A percentile compares a stretch with the other conserved stretches of the same genome.
These are phyloP conservation scores for Aspergillus flavus DNA, from an alignment of 2,329 filamentous ascomycete genomes.

Conservation along the genomic window DNA sequence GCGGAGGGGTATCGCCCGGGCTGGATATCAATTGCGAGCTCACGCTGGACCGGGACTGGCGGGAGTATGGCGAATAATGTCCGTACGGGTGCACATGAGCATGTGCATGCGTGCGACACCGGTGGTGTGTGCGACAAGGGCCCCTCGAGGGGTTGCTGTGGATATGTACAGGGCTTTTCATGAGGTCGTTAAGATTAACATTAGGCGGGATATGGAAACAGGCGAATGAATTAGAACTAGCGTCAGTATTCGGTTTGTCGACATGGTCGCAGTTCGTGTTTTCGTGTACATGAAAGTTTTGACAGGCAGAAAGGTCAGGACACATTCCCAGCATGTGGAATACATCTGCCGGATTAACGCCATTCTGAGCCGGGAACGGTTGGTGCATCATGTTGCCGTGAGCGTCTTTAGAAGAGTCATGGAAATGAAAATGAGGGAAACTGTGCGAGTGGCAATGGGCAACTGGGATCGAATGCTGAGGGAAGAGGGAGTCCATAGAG, in stretches of 20 bases:
- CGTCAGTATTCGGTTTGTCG: constrained; percentile 27
- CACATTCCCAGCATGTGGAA: constrained; percentile 41
- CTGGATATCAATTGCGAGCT: constrained; percentile 41
- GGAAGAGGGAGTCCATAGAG: constrained; percentile 21
- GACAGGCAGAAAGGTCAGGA: constrained; percentile 31
- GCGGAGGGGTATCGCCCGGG: constrained; percentile 40
- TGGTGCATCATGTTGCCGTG: constrained; percentile 26
- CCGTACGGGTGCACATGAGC: constrained; percentile 37
- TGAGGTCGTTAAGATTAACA: constrained; percentile 30
- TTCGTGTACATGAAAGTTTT: constrained; percentile 29
- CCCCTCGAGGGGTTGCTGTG: constrained; percentile 26
- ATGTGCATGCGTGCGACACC: constrained; percentile 37
- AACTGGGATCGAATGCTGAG: constrained; percentile 23
- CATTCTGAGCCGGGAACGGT: constrained; percentile 28
- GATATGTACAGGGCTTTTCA: constrained; percentile 31
- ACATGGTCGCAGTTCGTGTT: constrained; percentile 19
- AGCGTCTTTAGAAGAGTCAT: constrained; percentile 34
- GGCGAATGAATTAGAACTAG: constrained; percentile 26
- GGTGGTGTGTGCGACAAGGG: constrained; percentile 38
- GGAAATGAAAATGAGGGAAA: constrained; percentile 32
- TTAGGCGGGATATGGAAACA: constrained; percentile 36
- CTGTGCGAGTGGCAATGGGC: constrained; percentile 29
- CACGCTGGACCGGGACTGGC: constrained; percentile 39
- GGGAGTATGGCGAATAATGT: constrained; percentile 38
- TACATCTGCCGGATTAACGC: constrained; percentile 38